Evolutionary conservation across 305 asterid species (phyloP).

Genomic region (Plantago coronopus): DNA sequence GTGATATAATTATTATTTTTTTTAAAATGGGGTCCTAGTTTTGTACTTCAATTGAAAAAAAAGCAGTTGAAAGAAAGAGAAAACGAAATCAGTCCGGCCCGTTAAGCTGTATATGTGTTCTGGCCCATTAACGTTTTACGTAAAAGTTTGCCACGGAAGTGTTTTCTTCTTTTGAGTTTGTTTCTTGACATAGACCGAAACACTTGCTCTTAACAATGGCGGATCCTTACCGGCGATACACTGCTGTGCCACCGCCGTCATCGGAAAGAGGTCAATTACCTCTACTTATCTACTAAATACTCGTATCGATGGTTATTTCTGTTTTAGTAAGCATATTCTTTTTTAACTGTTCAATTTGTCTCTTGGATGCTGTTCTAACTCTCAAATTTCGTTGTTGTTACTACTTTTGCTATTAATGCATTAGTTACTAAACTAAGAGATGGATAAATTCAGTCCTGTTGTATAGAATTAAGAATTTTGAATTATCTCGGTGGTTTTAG

Average conservation of each 20-base stretch:
- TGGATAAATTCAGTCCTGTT: background rate
- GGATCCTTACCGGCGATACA: conserved; percentile 46
- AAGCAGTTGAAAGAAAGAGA: too few species aligned
- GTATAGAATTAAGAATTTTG: background rate
- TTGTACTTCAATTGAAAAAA: too few species aligned
- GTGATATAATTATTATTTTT: too few species aligned
- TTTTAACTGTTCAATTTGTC: background rate
- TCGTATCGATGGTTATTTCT: too few species aligned
- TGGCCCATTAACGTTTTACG: too few species aligned
- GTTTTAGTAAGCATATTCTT: background rate
- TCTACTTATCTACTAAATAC: too few species aligned
- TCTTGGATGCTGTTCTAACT: background rate
- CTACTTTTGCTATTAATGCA: background rate
- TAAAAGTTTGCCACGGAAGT: too few species aligned
- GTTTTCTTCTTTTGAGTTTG: too few species aligned
- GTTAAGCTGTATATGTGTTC: too few species aligned
- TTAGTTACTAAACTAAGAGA: background rate
- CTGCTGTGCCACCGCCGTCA: conserved; percentile 31
- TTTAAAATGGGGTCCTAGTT: too few species aligned
- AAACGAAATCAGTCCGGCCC: too few species aligned
- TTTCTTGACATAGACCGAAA: too few species aligned
- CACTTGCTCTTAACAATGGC: conserved; percentile 23
- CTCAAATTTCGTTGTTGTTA: background rate
- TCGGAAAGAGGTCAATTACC: conserved; percentile 31
- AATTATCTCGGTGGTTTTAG: background rate